A percentile compares a stretch with the other conserved stretches of the same genome.
These are phyloP conservation scores for Fraxinus anomala DNA, from an alignment of 257 asterid species.

Conservation along the genomic window DNA sequence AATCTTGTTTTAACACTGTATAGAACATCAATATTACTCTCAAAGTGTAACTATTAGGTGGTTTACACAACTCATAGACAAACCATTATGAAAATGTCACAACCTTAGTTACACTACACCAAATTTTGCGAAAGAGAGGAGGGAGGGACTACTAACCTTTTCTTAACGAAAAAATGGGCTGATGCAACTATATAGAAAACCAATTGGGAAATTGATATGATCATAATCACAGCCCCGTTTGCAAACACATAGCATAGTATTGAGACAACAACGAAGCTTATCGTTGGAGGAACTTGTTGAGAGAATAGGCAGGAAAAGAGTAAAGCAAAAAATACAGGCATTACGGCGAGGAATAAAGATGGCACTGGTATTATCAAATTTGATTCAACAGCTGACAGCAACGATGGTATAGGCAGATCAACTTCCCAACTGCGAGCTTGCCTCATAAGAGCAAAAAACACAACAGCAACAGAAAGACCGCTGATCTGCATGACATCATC, in stretches of 20 bases:
- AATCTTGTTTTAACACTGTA: conserved; percentile 32
- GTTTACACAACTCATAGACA: neutral
- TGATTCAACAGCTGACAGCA: conserved; percentile 81
- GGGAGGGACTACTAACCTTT: conserved; percentile 55
- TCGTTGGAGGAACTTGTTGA: conserved; percentile 54
- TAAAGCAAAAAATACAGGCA: conserved; percentile 60
- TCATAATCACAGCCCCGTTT: conserved; percentile 66
- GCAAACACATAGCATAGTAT: conserved; percentile 76
- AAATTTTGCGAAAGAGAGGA: neutral
- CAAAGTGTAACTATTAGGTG: neutral
- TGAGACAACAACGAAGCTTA: conserved; percentile 63
- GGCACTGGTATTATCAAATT: conserved; percentile 73
- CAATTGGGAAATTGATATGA: conserved; percentile 64
- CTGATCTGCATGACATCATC: conserved; percentile 59
- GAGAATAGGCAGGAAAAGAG: conserved; percentile 60
- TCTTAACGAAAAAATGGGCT: conserved; percentile 63
- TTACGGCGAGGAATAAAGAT: conserved; percentile 54
- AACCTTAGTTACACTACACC: neutral
- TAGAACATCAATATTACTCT: conserved; percentile 15
- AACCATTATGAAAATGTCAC: neutral
- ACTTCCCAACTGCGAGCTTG: conserved; percentile 90
- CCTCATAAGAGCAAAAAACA: conserved; percentile 85
- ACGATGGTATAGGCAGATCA: conserved; percentile 77
- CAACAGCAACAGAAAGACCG: conserved; percentile 75
- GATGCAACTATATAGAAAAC: conserved; percentile 62